Conservation (phyloP, 176 grass and related monocot genomes). For the Aechmea fasciata region DNA sequence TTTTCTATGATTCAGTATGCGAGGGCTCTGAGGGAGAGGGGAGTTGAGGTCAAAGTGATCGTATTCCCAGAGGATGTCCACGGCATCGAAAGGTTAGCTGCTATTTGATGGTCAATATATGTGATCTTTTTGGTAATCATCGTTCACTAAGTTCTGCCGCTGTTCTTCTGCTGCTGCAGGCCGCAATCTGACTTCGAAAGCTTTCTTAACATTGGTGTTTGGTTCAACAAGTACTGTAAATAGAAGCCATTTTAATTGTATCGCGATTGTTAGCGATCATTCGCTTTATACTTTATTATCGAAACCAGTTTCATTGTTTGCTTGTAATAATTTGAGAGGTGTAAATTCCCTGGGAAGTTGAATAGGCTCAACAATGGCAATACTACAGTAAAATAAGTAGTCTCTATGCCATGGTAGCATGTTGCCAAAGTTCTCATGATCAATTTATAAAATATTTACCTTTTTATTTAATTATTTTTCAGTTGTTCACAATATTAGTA, state of each 20-base stretch:
- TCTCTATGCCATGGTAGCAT: too few species aligned
- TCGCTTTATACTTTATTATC: not conserved
- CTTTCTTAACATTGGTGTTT: slow-evolving; percentile 94
- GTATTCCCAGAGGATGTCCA: slow-evolving; percentile 90
- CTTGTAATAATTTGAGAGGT: not conserved
- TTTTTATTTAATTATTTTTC: too few species aligned
- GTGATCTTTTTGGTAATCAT: not conserved
- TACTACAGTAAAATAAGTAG: too few species aligned
- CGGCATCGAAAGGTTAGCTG: slow-evolving; percentile 60
- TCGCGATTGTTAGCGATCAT: not conserved
- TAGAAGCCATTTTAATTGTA: slow-evolving; percentile 11
- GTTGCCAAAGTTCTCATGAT: too few species aligned
- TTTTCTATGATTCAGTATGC: slow-evolving; percentile 44
- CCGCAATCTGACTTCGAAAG: slow-evolving; percentile 86
- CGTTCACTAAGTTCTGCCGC: not conserved
- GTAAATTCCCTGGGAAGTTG: too few species aligned
- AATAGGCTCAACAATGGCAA: too few species aligned
- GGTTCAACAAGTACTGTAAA: slow-evolving; percentile 88
- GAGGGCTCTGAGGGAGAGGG: slow-evolving; percentile 77
- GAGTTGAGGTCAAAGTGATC: slow-evolving; percentile 60
- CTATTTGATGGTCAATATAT: not conserved
- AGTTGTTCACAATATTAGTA: too few species aligned
- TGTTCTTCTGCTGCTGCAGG: slow-evolving; percentile 28
- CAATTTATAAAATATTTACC: too few species aligned
- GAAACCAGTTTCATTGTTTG: not conserved